Percentiles rank a stretch among this genome's conserved stretches.
phyloP scores from a whole-genome alignment of 1,139 yeast genomes.

The Zygoascus meyerae region DNA sequence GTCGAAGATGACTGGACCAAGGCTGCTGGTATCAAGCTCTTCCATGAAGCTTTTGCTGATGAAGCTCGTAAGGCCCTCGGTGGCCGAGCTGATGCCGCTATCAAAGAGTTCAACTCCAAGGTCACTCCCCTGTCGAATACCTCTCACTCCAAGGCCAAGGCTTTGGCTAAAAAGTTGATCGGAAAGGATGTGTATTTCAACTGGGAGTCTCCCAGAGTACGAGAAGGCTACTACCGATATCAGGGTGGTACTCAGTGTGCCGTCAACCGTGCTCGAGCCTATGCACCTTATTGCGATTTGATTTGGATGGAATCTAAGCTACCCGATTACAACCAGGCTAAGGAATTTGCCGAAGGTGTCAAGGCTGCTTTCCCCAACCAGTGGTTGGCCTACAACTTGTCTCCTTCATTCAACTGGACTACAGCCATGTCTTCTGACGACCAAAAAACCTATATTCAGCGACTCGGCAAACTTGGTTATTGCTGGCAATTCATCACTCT shows the following conservation, averaged over 20 bases:
- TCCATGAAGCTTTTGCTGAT: slow-evolving; percentile 87
- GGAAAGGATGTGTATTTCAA: slow-evolving; percentile 86
- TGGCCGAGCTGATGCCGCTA: slow-evolving; percentile 56
- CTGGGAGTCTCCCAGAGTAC: slow-evolving; percentile 95
- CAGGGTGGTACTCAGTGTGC: slow-evolving; percentile 97
- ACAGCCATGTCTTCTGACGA: slow-evolving; percentile 83
- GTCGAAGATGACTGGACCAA: slow-evolving; percentile 81
- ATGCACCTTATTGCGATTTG: slow-evolving; percentile 90
- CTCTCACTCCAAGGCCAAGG: slow-evolving; percentile 76
- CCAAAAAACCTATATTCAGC: slow-evolving; percentile 83
- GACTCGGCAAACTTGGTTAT: slow-evolving; percentile 86
- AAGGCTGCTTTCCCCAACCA: slow-evolving; percentile 75
- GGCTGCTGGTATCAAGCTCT: slow-evolving; percentile 80
- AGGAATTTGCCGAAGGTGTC: slow-evolving; percentile 91
- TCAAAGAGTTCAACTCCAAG: slow-evolving; percentile 58
- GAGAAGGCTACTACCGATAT: slow-evolving; percentile 98
- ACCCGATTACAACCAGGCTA: slow-evolving; percentile 90
- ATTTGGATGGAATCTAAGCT: slow-evolving; percentile 98
- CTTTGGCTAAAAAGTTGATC: slow-evolving; percentile 64
- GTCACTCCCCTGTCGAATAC: slow-evolving; percentile 71
- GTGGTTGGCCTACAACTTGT: slow-evolving; percentile 94
- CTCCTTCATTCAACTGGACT: slow-evolving; percentile 98
- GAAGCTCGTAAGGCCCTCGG: slow-evolving; percentile 62
- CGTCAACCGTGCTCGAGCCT: slow-evolving; percentile 94
- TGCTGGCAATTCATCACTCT: slow-evolving; percentile 97